These are phyloP conservation scores for Pyrenophora teres DNA, from an alignment of 2,329 filamentous ascomycete genomes.

Conservation along the genomic window DNA sequence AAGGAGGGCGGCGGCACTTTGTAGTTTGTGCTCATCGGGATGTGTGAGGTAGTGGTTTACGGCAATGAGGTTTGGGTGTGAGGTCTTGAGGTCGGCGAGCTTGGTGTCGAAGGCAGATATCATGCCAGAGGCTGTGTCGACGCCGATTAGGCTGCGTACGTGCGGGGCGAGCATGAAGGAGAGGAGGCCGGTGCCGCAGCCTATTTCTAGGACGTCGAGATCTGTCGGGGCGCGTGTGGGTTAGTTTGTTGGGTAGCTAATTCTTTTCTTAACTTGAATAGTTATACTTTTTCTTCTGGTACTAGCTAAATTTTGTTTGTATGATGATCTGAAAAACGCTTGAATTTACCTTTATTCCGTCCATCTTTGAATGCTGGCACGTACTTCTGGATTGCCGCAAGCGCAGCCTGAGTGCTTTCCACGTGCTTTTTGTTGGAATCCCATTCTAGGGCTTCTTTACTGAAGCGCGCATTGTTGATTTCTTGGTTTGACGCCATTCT, in stretches of 20 bases:
- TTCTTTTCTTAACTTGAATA: too few relatives aligned
- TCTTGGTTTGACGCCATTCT: conserved; percentile 20
- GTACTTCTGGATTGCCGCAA: conserved; percentile 51
- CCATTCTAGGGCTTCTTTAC: conserved; percentile 59
- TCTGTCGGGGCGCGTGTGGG: conserved; percentile 12
- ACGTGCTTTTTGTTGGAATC: conserved; percentile 59
- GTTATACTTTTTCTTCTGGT: background rate
- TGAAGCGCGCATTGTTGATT: conserved; percentile 57
- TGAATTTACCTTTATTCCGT: conserved; percentile 30
- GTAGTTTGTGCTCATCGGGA: conserved; percentile 52
- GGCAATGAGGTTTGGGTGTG: conserved; percentile 51
- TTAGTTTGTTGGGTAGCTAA: too few relatives aligned
- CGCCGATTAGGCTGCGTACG: conserved; percentile 55
- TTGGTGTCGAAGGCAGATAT: conserved; percentile 57
- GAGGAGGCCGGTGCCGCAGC: conserved; percentile 62
- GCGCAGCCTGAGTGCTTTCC: conserved; percentile 51
- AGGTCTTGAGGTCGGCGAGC: conserved; percentile 34
- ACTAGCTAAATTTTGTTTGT: too few relatives aligned
- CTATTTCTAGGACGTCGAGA: conserved; percentile 60
- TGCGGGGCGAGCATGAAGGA: conserved; percentile 56
- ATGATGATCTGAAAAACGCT: too few relatives aligned
- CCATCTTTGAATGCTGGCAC: conserved; percentile 44
- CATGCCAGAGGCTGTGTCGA: conserved; percentile 62
- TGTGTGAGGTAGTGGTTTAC: conserved; percentile 56
- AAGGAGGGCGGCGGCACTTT: conserved; percentile 42